Base-by-base conservation (phyloP, 1,284 basidiomycete genomes). In the Rhodotorula sp. region DNA sequence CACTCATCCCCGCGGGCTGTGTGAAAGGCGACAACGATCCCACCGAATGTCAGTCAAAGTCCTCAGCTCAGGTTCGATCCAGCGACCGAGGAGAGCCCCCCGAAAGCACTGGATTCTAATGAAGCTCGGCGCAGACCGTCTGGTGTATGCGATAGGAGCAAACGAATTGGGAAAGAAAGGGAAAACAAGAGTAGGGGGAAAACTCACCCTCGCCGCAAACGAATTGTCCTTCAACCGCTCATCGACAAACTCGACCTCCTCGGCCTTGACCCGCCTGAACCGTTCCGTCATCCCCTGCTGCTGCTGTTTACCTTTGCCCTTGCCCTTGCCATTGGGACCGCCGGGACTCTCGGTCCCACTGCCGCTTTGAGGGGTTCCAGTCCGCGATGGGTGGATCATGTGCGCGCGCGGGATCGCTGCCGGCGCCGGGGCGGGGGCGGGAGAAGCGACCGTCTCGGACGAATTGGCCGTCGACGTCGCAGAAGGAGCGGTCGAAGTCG, bases 261-360 rank as follows among this genome's bases (percentile, higher is more conserved):
- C 87, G 3, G 84, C 82, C 80, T 95, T 90, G 70, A 98, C 87
- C 46, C 95, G 85, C 79, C 89, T 88, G 83, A 98, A 98, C 42
- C 67, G 75, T 72, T 69, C 77, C 73, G 22, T 73, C 75, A 61
- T 67, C 76, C 44, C 37, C 70, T 71, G 57, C 18, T 29, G 42
- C 18, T 26, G 18, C 30, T 26, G 18, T 20, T 22, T 8, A 20
- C 42, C 33, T 22, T 24, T 30, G 7, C 59, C 59, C 22, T 57
- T 51, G 42, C 67, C 69, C 68, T 69, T 64, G 54, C 44, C 29
- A 56, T 33, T 46, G 51, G 20, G 26, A 54, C 22, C 58, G 10
- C 22, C 58, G 10, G 54, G 58, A 37, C 20, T 29, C 8, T n/a
- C 61, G 14, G 4, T 24, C 6, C 20, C 62, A 45, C 49, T 46